Percentiles rank a stretch among this genome's conserved stretches.
These are phyloP conservation scores for Cladorrhinum sp. DNA, from an alignment of 2,329 filamentous ascomycete species.

Conservation along the genomic window DNA sequence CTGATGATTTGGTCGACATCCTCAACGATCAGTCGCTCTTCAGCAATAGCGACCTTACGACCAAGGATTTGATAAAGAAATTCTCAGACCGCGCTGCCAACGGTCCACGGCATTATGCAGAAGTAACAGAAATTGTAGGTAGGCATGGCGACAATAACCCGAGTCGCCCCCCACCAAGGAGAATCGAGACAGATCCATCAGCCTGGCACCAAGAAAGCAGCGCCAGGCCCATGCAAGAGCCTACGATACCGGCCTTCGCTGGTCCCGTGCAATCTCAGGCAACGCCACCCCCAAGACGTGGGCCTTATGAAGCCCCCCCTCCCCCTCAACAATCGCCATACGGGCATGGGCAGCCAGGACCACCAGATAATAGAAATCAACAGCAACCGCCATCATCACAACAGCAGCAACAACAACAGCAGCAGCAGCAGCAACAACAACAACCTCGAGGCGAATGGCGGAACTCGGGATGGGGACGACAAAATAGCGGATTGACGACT, in stretches of 20 bases:
- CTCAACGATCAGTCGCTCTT: constrained; percentile 81
- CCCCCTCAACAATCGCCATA: constrained; percentile 45
- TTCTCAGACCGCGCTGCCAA: constrained; percentile 71
- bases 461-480: constrained; percentile 54
- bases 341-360: constrained; percentile 17
- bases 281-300: constrained; percentile 49
- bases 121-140: constrained; percentile 55
- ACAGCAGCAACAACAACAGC: constrained; percentile 38
- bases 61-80: constrained; percentile 92
- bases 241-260: constrained; percentile 38
- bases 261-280: constrained; percentile 34
- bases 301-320: constrained; percentile 38
- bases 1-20: constrained; percentile 83
- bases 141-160: constrained; percentile 56
- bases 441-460: constrained; percentile 48
- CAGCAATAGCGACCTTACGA: constrained; percentile 82
- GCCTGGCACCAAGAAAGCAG: constrained; percentile 81
- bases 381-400: constrained; percentile 38
- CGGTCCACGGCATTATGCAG: constrained; percentile 55
- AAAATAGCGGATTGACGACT: constrained; percentile 48
- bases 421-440: constrained; percentile 45
- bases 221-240: constrained; percentile 71
- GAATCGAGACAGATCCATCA: constrained; percentile 84
- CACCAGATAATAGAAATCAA: constrained; percentile 36
- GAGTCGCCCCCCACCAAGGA: constrained; percentile 51